These are phyloP conservation scores for Neurospora discreta DNA, from an alignment of 495 filamentous ascomycete genomes.

Conservation along the genomic window DNA sequence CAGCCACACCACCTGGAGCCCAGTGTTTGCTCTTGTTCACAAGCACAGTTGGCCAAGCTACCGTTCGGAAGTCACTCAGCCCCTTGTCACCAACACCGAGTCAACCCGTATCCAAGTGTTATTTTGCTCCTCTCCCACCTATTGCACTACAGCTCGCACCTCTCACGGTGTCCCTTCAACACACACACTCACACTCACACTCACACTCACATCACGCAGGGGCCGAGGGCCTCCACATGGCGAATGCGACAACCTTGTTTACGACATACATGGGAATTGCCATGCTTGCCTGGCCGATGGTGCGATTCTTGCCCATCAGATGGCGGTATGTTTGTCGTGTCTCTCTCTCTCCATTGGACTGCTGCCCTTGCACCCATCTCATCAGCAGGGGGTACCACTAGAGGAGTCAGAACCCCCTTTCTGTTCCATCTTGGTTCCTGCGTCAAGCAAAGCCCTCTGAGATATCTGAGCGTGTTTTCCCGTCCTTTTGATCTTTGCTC, in stretches of 20 bases:
- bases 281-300: background rate
- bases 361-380: background rate
- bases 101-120: background rate
- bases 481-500: background rate
- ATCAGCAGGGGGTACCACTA: background rate
- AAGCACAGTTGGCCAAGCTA: background rate
- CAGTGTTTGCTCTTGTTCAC: background rate
- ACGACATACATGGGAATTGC: background rate
- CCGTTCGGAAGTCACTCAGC: background rate
- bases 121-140: background rate
- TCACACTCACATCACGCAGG: background rate
- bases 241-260: background rate
- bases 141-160: background rate
- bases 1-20: background rate
- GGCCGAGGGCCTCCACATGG: background rate
- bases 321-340: background rate
- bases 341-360: background rate
- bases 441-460: background rate
- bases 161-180: background rate
- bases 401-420: background rate
- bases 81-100: background rate
- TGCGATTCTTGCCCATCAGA: background rate
- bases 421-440: background rate
- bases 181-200: background rate
- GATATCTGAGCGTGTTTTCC: background rate